Conservation (phyloP, 495 filamentous ascomycete species). For the Penicillium salamii region DNA sequence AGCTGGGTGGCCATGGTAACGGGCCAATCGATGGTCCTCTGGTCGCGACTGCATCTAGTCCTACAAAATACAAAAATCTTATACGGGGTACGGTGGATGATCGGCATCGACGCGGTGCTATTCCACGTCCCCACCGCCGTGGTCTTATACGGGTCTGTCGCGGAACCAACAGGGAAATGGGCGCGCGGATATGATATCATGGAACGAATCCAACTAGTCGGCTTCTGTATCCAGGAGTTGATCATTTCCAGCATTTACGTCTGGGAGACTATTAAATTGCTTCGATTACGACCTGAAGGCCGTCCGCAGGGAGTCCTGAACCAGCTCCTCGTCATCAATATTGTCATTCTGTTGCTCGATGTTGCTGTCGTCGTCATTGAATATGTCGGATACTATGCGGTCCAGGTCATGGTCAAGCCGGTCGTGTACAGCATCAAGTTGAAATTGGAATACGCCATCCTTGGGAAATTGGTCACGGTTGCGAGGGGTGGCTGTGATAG, state of each 20-base stretch:
- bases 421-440: constrained; percentile 54
- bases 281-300: constrained; percentile 34
- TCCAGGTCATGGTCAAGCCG: constrained; percentile 50
- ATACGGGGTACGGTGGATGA: constrained; percentile 36
- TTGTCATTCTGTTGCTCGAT: constrained; percentile 50
- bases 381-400: constrained; percentile 44
- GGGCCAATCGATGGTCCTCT: constrained; percentile 48
- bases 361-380: constrained; percentile 44
- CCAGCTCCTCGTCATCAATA: constrained; percentile 48
- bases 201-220: constrained; percentile 52
- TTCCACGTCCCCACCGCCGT: constrained; percentile 43
- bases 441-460: constrained; percentile 52
- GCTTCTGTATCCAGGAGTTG: constrained; percentile 54
- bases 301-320: constrained; percentile 31
- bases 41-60: constrained; percentile 47
- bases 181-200: constrained; percentile 42
- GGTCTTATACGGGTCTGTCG: constrained; percentile 39
- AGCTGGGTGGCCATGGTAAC: constrained; percentile 49
- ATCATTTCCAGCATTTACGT: constrained; percentile 57
- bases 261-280: constrained; percentile 45
- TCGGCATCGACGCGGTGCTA: constrained; percentile 41
- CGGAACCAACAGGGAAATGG: constrained; percentile 27
- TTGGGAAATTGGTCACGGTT: constrained; percentile 47
- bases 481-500: constrained; percentile 12
- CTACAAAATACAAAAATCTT: constrained; percentile 38